Percentiles rank a stretch among this genome's conserved stretches.
Evolutionary conservation across 164 flowering plant species (phyloP).

Genomic region (Nymphaea thermarum): DNA sequence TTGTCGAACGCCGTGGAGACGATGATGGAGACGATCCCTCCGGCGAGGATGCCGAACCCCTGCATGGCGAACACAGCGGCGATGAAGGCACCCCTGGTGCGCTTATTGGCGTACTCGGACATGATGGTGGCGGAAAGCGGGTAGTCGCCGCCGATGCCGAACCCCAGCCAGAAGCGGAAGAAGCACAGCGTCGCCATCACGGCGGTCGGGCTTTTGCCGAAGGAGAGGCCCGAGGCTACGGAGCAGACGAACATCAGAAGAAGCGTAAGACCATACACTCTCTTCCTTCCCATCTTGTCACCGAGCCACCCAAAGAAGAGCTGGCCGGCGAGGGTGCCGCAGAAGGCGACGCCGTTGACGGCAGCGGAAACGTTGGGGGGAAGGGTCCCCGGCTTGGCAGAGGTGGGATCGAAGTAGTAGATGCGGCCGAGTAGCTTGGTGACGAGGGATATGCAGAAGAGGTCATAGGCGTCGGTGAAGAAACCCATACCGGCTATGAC

Average conservation of each 20-base stretch:
- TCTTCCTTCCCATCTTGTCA: constrained; percentile 30
- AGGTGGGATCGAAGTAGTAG: constrained; percentile 15
- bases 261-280: constrained; percentile 29
- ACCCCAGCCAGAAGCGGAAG: constrained; percentile 13
- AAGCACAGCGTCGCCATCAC: constrained; percentile 8
- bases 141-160: constrained; percentile 13
- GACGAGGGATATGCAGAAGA: constrained; percentile 70
- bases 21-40: constrained; percentile 9
- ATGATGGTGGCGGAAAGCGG: constrained; percentile 12
- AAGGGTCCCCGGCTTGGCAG: constrained; percentile 20
- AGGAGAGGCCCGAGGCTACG: constrained; percentile 30
- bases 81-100: constrained; percentile 10
- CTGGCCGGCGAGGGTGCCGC: constrained; percentile 34
- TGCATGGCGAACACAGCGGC: constrained; percentile 14
- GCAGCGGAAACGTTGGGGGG: constrained; percentile 31
- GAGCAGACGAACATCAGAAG: constrained; percentile 27
- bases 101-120: constrained; percentile 12
- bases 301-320: constrained; percentile 38
- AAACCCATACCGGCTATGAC: constrained; percentile 87
- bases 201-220: constrained; percentile 8
- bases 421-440: constrained; percentile 34
- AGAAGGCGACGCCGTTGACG: constrained; percentile 33
- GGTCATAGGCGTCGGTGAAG: constrained; percentile 87
- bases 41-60: constrained; percentile 10
- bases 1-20: constrained; percentile 7